Percentiles rank a stretch among this genome's conserved stretches.
phyloP scores from a whole-genome alignment of 192 early-diverging fungal genomes.

The Rhizophlyctis rosea region DNA sequence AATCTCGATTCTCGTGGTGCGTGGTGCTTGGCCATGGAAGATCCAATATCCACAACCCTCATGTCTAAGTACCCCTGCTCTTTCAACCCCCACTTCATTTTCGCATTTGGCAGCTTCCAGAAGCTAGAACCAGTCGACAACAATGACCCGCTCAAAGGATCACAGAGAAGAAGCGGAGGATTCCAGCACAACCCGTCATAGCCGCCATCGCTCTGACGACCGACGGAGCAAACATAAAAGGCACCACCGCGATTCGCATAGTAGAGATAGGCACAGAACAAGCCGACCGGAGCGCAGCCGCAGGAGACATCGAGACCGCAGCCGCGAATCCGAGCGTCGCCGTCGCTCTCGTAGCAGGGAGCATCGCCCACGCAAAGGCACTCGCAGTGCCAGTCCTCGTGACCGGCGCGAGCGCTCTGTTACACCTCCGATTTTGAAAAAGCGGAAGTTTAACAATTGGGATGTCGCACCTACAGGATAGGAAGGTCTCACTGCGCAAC shows the following conservation, averaged over 20 bases:
- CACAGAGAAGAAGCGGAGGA: no score
- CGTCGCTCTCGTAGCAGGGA: conserved; percentile 26
- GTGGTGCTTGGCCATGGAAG: no score
- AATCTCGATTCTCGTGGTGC: no score
- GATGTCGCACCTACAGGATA: conserved; percentile 86
- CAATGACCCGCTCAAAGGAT: no score
- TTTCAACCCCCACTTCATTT: no score
- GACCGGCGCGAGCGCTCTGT: conserved; percentile 24
- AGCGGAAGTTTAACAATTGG: conserved; percentile 83
- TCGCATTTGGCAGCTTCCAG: no score
- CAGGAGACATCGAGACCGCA: conserved; percentile 37
- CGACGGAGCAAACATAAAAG: no score
- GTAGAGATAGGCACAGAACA: neutral
- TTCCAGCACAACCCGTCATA: no score
- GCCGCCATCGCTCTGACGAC: no score
- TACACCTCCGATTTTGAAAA: conserved; percentile 73
- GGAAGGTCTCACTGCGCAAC: conserved; percentile 76
- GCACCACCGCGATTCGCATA: neutral
- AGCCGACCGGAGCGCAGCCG: conserved; percentile 23
- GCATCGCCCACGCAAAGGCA: conserved; percentile 7
- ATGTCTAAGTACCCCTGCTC: no score
- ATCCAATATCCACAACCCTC: no score
- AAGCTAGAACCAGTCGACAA: no score
- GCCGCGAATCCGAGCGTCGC: conserved; percentile 38
- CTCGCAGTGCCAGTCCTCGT: conserved; percentile 18